phyloP scores from a whole-genome alignment of 129 eudicot species.

The Dittrichia graveolens region DNA sequence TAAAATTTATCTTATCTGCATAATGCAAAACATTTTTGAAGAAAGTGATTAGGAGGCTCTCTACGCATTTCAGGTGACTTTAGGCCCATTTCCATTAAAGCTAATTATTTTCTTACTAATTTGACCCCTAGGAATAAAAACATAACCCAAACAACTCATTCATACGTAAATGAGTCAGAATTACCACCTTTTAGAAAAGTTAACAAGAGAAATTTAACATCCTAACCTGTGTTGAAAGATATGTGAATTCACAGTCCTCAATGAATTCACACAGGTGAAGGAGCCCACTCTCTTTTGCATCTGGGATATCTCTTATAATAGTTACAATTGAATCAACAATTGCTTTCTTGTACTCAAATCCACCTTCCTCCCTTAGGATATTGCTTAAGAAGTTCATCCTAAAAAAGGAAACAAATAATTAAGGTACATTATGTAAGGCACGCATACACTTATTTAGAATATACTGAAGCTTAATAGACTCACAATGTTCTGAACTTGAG shows the following conservation, averaged over 20 bases:
- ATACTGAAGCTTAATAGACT: slow-evolving; percentile 33
- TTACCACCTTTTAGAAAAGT: neutral
- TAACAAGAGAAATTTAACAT: neutral
- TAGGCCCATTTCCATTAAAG: neutral
- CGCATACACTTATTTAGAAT: neutral
- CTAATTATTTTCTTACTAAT: neutral
- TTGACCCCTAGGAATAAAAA: neutral
- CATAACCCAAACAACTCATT: neutral
- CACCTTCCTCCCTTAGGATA: slow-evolving; percentile 97
- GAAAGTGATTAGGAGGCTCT: neutral
- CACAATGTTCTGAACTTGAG: slow-evolving; percentile 92
- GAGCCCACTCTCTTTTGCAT: slow-evolving; percentile 95
- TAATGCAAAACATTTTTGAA: neutral
- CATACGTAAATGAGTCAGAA: neutral
- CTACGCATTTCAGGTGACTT: neutral
- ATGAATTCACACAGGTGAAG: slow-evolving; percentile 98
- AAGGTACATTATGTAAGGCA: slow-evolving; percentile 1
- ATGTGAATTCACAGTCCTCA: slow-evolving; percentile 97
- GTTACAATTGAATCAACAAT: slow-evolving; percentile 94
- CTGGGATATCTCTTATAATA: slow-evolving; percentile 89
- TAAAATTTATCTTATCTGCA: neutral
- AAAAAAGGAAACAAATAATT: slow-evolving; percentile 11
- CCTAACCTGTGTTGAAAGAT: slow-evolving; percentile 91
- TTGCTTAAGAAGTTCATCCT: slow-evolving; percentile 97
- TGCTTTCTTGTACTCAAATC: slow-evolving; percentile 96